Evolutionary conservation across 495 filamentous ascomycete species (phyloP).

Genomic region (Thozetella sp.): DNA sequence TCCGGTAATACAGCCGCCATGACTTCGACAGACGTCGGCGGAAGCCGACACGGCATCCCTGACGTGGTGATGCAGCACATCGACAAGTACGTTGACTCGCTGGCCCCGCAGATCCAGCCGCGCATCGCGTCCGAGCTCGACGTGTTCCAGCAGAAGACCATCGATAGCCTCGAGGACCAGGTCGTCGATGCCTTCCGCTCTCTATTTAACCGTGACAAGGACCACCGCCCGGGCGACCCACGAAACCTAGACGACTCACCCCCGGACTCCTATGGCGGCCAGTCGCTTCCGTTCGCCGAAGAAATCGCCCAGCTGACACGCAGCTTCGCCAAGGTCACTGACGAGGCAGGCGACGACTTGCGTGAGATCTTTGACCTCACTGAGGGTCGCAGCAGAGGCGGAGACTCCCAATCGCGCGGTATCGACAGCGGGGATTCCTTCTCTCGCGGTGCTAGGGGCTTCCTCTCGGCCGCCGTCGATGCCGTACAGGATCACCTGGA

Average conservation of each 20-base stretch:
- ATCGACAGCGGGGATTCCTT: not conserved
- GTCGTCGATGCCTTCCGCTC: slow-evolving; percentile 30
- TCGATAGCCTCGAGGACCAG: slow-evolving; percentile 30
- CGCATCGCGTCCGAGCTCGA: slow-evolving; percentile 32
- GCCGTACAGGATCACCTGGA: slow-evolving; percentile 27
- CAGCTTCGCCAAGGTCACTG: slow-evolving; percentile 23
- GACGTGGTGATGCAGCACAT: slow-evolving; percentile 31
- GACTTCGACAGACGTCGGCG: slow-evolving; percentile 5
- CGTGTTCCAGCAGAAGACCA: slow-evolving; percentile 29
- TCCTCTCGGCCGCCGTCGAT: slow-evolving; percentile 30
- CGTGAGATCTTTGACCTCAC: slow-evolving; percentile 33
- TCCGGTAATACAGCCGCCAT: slow-evolving; percentile 11
- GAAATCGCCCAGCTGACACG: slow-evolving; percentile 30
- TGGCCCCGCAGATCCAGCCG: slow-evolving; percentile 35
- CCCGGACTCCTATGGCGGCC: slow-evolving; percentile 28
- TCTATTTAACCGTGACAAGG: slow-evolving; percentile 24
- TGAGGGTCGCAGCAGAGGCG: slow-evolving; percentile 8
- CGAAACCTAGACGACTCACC: slow-evolving; percentile 17
- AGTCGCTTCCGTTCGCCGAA: slow-evolving; percentile 32
- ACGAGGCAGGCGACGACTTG: slow-evolving; percentile 27
- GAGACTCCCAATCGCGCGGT: slow-evolving; percentile 12
- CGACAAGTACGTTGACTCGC: slow-evolving; percentile 35
- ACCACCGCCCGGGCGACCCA: not conserved
- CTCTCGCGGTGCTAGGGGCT: slow-evolving; percentile 14
- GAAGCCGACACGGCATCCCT: slow-evolving; percentile 12